Evolutionary conservation across 495 filamentous ascomycete genomes (phyloP).

Genomic region (Aspergillus affinis): DNA sequence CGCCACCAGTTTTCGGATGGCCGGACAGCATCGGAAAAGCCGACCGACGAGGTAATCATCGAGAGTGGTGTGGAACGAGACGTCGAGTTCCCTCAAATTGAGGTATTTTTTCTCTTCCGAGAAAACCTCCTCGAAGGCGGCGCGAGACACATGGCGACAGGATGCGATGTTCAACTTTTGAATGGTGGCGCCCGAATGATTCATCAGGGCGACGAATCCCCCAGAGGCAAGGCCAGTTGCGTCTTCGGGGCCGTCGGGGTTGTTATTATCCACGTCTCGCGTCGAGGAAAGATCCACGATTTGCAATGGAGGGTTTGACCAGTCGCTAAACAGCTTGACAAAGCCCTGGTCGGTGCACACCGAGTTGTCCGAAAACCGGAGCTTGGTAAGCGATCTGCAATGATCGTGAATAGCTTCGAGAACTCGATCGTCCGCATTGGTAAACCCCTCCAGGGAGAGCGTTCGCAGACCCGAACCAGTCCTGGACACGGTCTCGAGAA

Average conservation of each 20-base stretch:
- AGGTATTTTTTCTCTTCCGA: conserved; percentile 59
- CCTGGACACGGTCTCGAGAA: conserved; percentile 57
- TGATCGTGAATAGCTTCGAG: conserved; percentile 64
- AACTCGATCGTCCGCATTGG: conserved; percentile 57
- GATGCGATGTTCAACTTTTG: conserved; percentile 68
- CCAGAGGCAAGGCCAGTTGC: conserved; percentile 67
- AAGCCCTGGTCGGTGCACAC: conserved; percentile 71
- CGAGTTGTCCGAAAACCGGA: conserved; percentile 75
- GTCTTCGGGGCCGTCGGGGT: conserved; percentile 56
- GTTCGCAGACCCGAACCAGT: conserved; percentile 66
- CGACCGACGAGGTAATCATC: conserved; percentile 71
- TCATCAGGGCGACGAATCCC: conserved; percentile 78
- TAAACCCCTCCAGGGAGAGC: conserved; percentile 66
- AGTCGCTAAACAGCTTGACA: conserved; percentile 66
- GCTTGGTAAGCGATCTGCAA: conserved; percentile 67
- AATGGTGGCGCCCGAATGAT: conserved; percentile 68
- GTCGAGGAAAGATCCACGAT: conserved; percentile 72
- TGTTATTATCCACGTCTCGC: conserved; percentile 69
- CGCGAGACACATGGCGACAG: conserved; percentile 71
- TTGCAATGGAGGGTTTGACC: conserved; percentile 67
- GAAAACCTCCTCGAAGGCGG: conserved; percentile 72
- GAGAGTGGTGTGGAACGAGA: conserved; percentile 73
- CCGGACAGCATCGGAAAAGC: conserved; percentile 75
- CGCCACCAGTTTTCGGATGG: conserved; percentile 68
- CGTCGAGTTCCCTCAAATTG: conserved; percentile 64